phyloP scores from a whole-genome alignment of 208 protist species.

The Balamuthia mandrillaris region DNA sequence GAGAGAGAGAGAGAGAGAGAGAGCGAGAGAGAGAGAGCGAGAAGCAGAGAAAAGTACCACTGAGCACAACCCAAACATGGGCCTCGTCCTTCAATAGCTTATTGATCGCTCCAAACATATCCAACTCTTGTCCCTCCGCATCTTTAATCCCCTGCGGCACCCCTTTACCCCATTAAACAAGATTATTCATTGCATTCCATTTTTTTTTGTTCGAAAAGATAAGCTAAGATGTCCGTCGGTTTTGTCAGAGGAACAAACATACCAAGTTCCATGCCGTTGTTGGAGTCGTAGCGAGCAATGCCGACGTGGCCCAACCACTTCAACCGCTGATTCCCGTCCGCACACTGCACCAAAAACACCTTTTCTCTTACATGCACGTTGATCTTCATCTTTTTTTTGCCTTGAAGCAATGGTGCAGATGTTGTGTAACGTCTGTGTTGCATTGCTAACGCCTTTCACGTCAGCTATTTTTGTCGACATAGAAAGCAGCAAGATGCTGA shows the following conservation, averaged over 20 bases:
- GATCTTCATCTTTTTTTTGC: not conserved
- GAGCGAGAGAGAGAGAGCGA: too few relatives aligned
- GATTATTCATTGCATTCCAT: not conserved
- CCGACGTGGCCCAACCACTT: slow-evolving; percentile 15
- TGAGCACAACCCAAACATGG: slow-evolving; percentile 1
- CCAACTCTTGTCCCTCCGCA: not conserved
- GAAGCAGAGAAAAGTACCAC: too few relatives aligned
- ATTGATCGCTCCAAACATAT: not conserved
- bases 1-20: too few relatives aligned
- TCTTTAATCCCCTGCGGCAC: not conserved
- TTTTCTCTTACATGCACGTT: slow-evolving; percentile 9
- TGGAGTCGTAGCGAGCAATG: slow-evolving; percentile 20
- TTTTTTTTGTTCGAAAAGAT: not conserved
- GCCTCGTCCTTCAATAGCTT: not conserved
- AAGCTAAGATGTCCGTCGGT: not conserved
- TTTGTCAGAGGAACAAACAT: not conserved
- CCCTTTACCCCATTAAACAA: not conserved
- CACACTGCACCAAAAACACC: slow-evolving; percentile 1
- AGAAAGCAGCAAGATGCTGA: too few relatives aligned
- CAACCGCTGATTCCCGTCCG: not conserved
- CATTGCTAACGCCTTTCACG: too few relatives aligned
- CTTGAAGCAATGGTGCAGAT: too few relatives aligned
- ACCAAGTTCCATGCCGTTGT: slow-evolving; percentile 25
- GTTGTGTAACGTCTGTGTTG: too few relatives aligned
- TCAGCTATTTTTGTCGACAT: too few relatives aligned